Base-by-base conservation (phyloP, 2,329 filamentous ascomycete genomes). In the Scedosporium minutisporum region DNA sequence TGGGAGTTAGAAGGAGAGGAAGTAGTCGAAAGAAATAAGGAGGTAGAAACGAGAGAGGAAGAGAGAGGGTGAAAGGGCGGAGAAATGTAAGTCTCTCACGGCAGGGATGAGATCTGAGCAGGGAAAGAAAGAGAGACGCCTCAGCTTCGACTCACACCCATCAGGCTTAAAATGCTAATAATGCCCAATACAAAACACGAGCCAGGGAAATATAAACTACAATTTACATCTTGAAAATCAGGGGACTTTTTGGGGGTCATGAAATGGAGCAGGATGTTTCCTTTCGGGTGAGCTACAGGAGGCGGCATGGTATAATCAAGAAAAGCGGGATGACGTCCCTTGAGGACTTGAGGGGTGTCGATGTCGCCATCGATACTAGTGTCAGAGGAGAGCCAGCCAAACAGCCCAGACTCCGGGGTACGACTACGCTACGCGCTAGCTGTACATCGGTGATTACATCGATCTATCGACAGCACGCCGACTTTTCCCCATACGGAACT, bases 291-390 rank as follows among this genome's bases (percentile, higher is more conserved):
- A 33, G 27, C 14, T 18, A 58, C 25, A 38, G 27, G 29, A 29
- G 10, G 23, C 33, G 41, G 23, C n/a, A 18, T 41, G 41, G 23
- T 33, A 18, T 18, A 16, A 27, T 12, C 21, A 18, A 18, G 16
- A 60, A 42, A 29, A 25, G 38, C 51, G 60, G 53, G 38, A 62
- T 62, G 60, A 62, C 60, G 60, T 62, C 51, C 44, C 16, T 57
- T 27, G 42, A 63, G 55, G 60, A 61, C 64, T 63, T 55, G 65
- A 65, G 64, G 65, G 62, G 66, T 63, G 65, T 63, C 66, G 67
- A 69, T 69, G 68, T 69, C 67, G 68, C 67, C 67, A 69, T 69
- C 67, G 63, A 65, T 64, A 63, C 66, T 64, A 65, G 44, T 55
- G 41, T 60, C 25, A 38, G 18, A 14, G 18, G n/a, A 14, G 3